A percentile compares a stretch with the other conserved stretches of the same genome.
Conservation (phyloP, 306 rosid species). For the Lathyrus aphaca region DNA sequence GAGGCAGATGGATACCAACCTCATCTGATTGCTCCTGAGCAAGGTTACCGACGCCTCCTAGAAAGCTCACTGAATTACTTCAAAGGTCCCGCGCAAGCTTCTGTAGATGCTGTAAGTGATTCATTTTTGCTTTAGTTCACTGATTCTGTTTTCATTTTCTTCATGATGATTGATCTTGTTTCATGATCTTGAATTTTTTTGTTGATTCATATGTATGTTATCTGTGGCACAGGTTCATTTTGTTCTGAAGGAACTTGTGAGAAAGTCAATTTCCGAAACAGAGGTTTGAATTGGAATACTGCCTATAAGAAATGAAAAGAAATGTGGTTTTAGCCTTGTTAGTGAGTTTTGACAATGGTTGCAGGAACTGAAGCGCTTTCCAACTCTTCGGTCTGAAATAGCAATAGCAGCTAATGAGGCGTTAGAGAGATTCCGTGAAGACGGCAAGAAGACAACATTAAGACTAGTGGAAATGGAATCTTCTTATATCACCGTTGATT, state of each 20-base stretch:
- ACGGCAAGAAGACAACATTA: constrained; percentile 74
- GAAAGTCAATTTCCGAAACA: constrained; percentile 84
- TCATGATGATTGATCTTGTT: constrained; percentile 6
- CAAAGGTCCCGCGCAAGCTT: constrained; percentile 96
- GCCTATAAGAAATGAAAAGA: constrained; percentile 4
- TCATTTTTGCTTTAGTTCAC: constrained; percentile 30
- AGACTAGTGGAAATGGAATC: constrained; percentile 98
- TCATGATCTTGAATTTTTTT: constrained; percentile 9
- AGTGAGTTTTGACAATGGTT: constrained; percentile 32
- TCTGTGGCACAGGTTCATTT: constrained; percentile 79
- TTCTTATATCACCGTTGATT: constrained; percentile 89
- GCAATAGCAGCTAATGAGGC: constrained; percentile 78
- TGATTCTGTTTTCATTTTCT: background rate
- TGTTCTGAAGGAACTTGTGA: constrained; percentile 83
- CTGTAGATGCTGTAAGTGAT: constrained; percentile 89
- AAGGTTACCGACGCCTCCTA: constrained; percentile 91
- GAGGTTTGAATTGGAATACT: constrained; percentile 58
- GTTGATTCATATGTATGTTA: background rate
- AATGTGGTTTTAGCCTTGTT: constrained; percentile 2
- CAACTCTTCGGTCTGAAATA: constrained; percentile 81
- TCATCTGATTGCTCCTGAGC: constrained; percentile 91
- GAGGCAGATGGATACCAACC: constrained; percentile 99
- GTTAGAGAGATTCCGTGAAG: constrained; percentile 84
- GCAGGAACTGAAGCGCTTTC: constrained; percentile 91
- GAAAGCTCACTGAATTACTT: constrained; percentile 82